phyloP scores from a whole-genome alignment of 345 rosid genomes.

The Eucalyptus polyanthemos region DNA sequence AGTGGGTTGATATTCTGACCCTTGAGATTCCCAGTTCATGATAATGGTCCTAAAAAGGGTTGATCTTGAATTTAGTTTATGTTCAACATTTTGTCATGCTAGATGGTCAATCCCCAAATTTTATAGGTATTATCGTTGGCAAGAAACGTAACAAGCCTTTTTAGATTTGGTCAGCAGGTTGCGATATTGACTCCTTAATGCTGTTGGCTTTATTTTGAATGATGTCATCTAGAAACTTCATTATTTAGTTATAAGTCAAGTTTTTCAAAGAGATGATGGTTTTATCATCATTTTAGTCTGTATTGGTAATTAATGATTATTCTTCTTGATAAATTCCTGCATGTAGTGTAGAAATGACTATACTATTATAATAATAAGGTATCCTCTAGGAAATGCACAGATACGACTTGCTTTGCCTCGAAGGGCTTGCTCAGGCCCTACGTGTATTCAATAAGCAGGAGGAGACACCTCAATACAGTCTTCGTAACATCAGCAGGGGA shows the following conservation, averaged over 20 bases:
- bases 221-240: not conserved
- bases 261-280: not conserved
- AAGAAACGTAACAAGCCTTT: not conserved
- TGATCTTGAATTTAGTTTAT: not conserved
- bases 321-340: not conserved
- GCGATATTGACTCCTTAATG: not conserved
- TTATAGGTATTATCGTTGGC: not conserved
- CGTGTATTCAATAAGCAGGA: conserved; percentile 62
- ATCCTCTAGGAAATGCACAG: conserved; percentile 11
- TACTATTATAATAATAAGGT: not conserved
- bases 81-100: not conserved
- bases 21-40: not conserved
- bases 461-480: conserved; percentile 39
- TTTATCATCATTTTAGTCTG: not conserved
- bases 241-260: not conserved
- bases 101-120: not conserved
- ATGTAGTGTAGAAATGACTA: not conserved
- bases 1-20: not conserved
- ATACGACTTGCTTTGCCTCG: conserved; percentile 90
- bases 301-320: not conserved
- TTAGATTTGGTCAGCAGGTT: not conserved
- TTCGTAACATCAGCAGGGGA: conserved; percentile 12
- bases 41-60: not conserved
- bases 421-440: conserved; percentile 95
- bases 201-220: not conserved